Base-by-base conservation (phyloP, 176 grass and related monocot genomes). In the Zoysia pacifica region DNA sequence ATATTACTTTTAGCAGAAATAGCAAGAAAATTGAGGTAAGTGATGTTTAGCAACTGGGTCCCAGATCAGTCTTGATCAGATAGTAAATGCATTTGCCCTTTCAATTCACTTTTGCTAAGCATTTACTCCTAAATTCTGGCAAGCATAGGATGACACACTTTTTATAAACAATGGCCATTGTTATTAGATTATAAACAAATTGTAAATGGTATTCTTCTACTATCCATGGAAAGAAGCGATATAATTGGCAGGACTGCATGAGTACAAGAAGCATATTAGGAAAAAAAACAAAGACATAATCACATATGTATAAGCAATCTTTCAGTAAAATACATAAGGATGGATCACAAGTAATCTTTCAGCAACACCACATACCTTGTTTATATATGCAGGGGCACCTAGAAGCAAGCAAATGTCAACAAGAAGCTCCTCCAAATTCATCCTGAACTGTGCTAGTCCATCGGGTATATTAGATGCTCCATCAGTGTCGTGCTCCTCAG, bases 381-480 rank as follows among this genome's bases (percentile, higher is more conserved):
- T 91, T 62, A 98, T 70, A 81, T 89, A 98, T 47, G 83, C 52
- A 81, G 77, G 59, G 59, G 88, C 68, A 18, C 92, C 92, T 69
- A 98, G 42, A 89, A 98, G 70, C 88, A 94, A 93, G 82, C 91
- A 94, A 72, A 98, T 93, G 83, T 98, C 91, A 55, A 94, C 85
- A 50, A 94, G 86, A 64, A 98, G 95, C 76, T 98, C 95, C 83
- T 94, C 95, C 77, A 94, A 79, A 79, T 98, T 98, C 83, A 85
- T 58, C 66, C 95, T 90, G 50, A 98, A 98, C 55, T 94, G 87
- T 78, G 65, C 71, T 52, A 94, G 82, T 77, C 81, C 88, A 86
- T 94, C 92, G 11, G 95, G 86, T 62, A 98, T 91, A 47, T 67
- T 81, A 62, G 76, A 65, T 84, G 37, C 81, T 48, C 82, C 89